Percentiles rank a stretch among this genome's conserved stretches.
Evolutionary conservation across 257 asterid species (phyloP).

Genomic region (Capsicum rhomboideum): DNA sequence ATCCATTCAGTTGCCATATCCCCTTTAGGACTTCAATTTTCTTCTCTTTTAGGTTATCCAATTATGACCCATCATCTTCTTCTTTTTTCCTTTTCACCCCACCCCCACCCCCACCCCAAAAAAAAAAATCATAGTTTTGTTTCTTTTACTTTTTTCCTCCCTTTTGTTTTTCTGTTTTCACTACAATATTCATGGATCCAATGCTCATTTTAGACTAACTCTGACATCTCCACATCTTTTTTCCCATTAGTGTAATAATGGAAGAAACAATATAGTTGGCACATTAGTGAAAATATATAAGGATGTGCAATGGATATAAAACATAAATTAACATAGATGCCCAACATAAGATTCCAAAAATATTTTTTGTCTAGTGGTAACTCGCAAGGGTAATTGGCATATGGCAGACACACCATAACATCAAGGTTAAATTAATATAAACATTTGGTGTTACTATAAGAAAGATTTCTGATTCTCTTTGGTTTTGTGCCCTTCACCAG

Average conservation of each 20-base stretch:
- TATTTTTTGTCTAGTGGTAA: too few relatives aligned
- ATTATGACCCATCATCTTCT: background rate
- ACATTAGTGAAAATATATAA: too few relatives aligned
- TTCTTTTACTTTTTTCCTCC: conserved; percentile 1
- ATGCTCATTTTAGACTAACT: background rate
- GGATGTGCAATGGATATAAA: too few relatives aligned
- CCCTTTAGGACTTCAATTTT: background rate
- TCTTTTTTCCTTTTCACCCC: background rate
- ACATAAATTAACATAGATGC: too few relatives aligned
- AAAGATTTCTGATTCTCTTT: background rate
- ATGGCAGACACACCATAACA: too few relatives aligned
- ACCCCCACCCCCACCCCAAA: too few relatives aligned
- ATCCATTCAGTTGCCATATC: background rate
- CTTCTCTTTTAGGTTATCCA: background rate
- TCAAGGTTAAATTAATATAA: background rate
- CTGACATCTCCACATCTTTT: background rate
- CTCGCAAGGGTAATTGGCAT: too few relatives aligned
- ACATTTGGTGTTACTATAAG: background rate
- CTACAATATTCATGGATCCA: conserved; percentile 3
- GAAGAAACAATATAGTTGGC: background rate
- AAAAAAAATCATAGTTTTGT: background rate
- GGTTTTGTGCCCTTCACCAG: background rate
- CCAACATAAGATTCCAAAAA: too few relatives aligned
- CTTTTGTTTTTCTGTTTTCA: too few relatives aligned
- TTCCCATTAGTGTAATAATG: background rate